Evolutionary conservation across 139 green algal species (phyloP).

Genomic region (Eudorina sp.): DNA sequence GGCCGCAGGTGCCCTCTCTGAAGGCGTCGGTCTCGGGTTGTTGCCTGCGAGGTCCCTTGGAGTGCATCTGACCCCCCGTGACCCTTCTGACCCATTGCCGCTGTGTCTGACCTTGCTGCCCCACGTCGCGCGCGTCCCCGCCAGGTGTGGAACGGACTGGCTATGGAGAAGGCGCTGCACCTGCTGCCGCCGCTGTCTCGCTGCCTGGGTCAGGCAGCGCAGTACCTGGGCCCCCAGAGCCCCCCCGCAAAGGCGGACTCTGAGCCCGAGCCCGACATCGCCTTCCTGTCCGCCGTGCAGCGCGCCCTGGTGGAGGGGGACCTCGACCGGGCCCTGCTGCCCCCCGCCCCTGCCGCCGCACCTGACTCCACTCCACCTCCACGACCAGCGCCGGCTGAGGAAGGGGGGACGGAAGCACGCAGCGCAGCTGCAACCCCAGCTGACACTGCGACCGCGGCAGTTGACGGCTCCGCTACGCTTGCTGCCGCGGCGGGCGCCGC

Average conservation of each 20-base stretch:
- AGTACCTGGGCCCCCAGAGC: constrained; percentile 20
- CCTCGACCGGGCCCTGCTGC: constrained; percentile 37
- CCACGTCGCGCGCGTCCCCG: neutral
- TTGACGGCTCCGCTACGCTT: neutral
- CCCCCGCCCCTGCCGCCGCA: neutral
- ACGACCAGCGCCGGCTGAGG: no score
- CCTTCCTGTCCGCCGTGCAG: constrained; percentile 44
- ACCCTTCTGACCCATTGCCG: no score
- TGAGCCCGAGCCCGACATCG: constrained; percentile 11
- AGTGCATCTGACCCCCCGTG: no score
- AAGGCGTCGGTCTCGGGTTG: no score
- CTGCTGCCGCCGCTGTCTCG: constrained; percentile 68
- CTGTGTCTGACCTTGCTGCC: neutral
- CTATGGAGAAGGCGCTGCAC: constrained; percentile 59
- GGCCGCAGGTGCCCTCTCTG: no score
- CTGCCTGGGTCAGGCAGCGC: constrained; percentile 40
- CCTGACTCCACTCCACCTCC: neutral
- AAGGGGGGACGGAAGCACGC: no score
- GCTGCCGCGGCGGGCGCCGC: neutral
- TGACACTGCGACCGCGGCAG: no score
- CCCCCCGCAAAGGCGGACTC: no score
- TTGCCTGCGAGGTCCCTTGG: no score
- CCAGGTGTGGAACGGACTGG: constrained; percentile 42
- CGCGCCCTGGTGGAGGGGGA: constrained; percentile 50
- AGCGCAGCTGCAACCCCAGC: no score